Base-by-base conservation (phyloP, 1,284 basidiomycete species). In the Hemileia vastatrix region DNA sequence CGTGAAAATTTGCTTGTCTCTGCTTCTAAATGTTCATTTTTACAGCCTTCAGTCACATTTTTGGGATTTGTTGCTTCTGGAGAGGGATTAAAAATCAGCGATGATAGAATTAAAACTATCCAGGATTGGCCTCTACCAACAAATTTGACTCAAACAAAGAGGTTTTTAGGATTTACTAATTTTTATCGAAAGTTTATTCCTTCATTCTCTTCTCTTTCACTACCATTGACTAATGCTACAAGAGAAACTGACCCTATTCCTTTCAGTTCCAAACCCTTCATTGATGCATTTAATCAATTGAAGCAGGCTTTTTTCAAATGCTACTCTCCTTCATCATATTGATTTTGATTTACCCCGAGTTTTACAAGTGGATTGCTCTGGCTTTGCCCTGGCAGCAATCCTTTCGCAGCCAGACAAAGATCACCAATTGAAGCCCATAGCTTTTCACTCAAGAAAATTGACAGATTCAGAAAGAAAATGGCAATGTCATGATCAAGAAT, bases 131-230 rank as follows among this genome's bases (percentile, higher is more conserved):
- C 58, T 24, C 45, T 27, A 8, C 58, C 51, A 5, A 19, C n/a
- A 4, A 44, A 44, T 15, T 3, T 51, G 1, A 31, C 19, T n/a
- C 15, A 51, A 21, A 4, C 52, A 21, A n/a, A n/a, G n/a, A 15
- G 31, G 9, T 59, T 59, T 44, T 31, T 59, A 21, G 57, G 48
- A 4, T 59, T 59, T 18, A 43, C 49, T 9, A 55, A 55, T 21
- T 55, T 55, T 43, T 59, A 59, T 27, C 13, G 49, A 33, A 1
- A 31, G 11, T 59, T 59, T 52, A 59, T 59, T 24, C 3, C 51
- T 43, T 8, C 33, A 13, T 59, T 52, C 18, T 59, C 49, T 3
- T 45, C 18, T 18, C 40, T 59, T 1, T 31, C 47, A 2, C 32
- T 18, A 11, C 49, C 57, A 2, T 33, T 59, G 24, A 59, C 47